Conservation (phyloP, 192 early-diverging fungal species). For the Coemansia sp. region DNA sequence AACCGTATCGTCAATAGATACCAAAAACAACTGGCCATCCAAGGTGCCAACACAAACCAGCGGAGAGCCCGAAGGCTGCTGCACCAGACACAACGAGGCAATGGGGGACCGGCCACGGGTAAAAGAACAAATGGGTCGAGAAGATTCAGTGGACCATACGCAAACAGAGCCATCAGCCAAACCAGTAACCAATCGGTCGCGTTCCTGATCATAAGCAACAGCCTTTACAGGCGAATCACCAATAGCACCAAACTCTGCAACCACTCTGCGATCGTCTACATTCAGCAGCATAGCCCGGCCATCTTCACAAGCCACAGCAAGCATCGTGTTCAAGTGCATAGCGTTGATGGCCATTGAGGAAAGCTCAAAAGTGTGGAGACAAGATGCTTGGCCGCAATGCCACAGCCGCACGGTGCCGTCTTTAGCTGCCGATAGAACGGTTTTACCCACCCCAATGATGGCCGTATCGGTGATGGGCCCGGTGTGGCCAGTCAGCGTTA, state of each 20-base stretch:
- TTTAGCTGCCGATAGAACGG: constrained; percentile 56
- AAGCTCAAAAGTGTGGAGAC: constrained; percentile 26
- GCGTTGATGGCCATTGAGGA: constrained; percentile 27
- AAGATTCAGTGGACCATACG: constrained; percentile 16
- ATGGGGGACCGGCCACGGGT: constrained; percentile 32
- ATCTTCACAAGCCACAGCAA: constrained; percentile 36
- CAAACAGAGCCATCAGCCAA: constrained; percentile 30
- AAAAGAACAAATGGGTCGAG: constrained; percentile 15
- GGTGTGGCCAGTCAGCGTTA: constrained; percentile 67
- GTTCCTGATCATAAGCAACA: constrained; percentile 24
- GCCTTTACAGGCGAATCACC: constrained; percentile 28
- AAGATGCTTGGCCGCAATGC: constrained; percentile 32
- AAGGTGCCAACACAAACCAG: constrained; percentile 37
- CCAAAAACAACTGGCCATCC: constrained; percentile 43
- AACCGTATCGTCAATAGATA: neutral
- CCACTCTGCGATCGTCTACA: constrained; percentile 1
- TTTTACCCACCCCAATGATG: constrained; percentile 65
- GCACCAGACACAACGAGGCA: constrained; percentile 29
- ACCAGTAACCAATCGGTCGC: constrained; percentile 15
- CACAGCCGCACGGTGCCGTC: constrained; percentile 50
- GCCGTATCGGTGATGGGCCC: constrained; percentile 61
- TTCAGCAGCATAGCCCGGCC: constrained; percentile 32
- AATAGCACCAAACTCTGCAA: constrained; percentile 17
- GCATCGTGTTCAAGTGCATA: constrained; percentile 18
- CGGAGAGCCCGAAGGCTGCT: constrained; percentile 3